phyloP scores from a whole-genome alignment of 805 yeast genomes.

The Cyberlindnera euphorbiae region DNA sequence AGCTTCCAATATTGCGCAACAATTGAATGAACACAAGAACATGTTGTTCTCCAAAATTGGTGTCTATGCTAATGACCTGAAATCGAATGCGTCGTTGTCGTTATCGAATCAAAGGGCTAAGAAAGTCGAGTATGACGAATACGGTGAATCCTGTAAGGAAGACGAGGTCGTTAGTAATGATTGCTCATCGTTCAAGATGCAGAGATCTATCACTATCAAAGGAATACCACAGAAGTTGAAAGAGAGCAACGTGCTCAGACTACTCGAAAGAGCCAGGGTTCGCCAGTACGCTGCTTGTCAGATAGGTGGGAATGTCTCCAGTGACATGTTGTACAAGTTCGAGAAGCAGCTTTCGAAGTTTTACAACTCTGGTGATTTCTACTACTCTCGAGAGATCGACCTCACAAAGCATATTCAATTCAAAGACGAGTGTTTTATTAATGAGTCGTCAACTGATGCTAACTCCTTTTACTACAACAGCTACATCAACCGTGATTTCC shows the following conservation, averaged over 20 bases:
- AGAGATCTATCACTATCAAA: constrained; percentile 21
- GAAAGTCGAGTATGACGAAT: constrained; percentile 9
- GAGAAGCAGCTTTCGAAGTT: constrained; percentile 17
- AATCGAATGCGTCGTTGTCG: constrained; percentile 22
- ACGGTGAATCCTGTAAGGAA: neutral
- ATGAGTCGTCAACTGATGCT: no score
- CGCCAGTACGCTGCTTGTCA: neutral
- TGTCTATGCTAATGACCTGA: constrained; percentile 23
- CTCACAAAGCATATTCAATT: constrained; percentile 21
- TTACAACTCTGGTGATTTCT: constrained; percentile 21
- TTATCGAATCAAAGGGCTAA: constrained; percentile 14
- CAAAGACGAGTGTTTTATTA: constrained; percentile 8
- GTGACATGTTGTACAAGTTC: constrained; percentile 19
- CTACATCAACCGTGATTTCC: constrained; percentile 16
- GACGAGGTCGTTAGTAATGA: constrained; percentile 5
- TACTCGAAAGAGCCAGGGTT: constrained; percentile 13
- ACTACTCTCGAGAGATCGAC: constrained; percentile 28
- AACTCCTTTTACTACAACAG: constrained; percentile 25
- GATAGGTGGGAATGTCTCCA: constrained; percentile 14
- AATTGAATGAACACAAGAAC: constrained; percentile 16
- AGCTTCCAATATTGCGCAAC: constrained; percentile 1
- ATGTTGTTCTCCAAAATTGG: constrained; percentile 25
- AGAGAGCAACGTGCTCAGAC: constrained; percentile 4
- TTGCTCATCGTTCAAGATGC: constrained; percentile 16
- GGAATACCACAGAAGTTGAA: constrained; percentile 6